Percentiles rank a stretch among this genome's conserved stretches.
These are phyloP conservation scores for Waltergamsia citrina DNA, from an alignment of 2,329 filamentous ascomycete genomes.

Conservation along the genomic window DNA sequence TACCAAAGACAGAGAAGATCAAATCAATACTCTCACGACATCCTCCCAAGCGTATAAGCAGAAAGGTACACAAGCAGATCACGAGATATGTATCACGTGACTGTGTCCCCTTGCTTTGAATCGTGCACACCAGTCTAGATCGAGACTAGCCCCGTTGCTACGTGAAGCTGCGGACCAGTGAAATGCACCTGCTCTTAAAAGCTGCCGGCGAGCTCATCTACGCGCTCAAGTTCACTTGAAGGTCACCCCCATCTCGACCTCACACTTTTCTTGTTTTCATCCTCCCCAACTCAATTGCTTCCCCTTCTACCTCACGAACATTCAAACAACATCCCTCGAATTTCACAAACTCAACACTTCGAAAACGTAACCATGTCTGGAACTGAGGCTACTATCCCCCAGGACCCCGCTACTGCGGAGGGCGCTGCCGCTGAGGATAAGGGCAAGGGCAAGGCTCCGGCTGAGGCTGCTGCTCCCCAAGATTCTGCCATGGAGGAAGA, in stretches of 20 bases:
- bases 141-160: conserved; percentile 20
- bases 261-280: too few relatives aligned
- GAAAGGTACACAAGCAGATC: too few relatives aligned
- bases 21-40: too few relatives aligned
- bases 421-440: conserved; percentile 52
- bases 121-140: conserved; percentile 7
- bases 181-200: conserved; percentile 5
- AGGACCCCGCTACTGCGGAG: conserved; percentile 29
- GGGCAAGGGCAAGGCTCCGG: conserved; percentile 76
- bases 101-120: neutral
- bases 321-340: neutral
- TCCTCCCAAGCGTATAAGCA: too few relatives aligned
- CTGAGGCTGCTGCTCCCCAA: conserved; percentile 36
- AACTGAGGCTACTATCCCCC: conserved; percentile 37
- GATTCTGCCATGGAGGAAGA: conserved; percentile 67
- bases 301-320: conserved; percentile 1
- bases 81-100: neutral
- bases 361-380: conserved; percentile 31
- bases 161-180: conserved; percentile 8
- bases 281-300: neutral
- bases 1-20: too few relatives aligned
- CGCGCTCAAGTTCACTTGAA: conserved; percentile 2
- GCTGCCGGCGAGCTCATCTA: too few relatives aligned
- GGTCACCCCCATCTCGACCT: conserved; percentile 2
- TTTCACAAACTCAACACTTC: neutral